Evolutionary conservation across 331 rosid genomes (phyloP).

Genomic region (Pyracantha coccinea): DNA sequence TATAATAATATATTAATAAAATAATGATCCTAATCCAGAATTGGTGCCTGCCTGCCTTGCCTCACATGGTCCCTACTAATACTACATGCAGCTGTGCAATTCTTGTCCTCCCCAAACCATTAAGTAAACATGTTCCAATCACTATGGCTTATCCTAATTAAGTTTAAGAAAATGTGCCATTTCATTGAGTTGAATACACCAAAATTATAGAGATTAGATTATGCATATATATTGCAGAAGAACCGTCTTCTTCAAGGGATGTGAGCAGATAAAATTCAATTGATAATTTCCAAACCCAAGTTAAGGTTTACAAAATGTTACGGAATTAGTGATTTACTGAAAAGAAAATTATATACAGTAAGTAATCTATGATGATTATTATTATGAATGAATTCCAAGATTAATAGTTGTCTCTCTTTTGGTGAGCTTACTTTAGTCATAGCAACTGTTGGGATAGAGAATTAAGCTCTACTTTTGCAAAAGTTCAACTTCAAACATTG

Average conservation of each 20-base stretch:
- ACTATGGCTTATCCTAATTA: slow-evolving; percentile 19
- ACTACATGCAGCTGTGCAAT: slow-evolving; percentile 9
- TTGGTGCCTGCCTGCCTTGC: not conserved
- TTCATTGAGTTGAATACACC: not conserved
- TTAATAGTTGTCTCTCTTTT: not conserved
- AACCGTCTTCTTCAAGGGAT: too few relatives aligned
- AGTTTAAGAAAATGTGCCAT: slow-evolving; percentile 13
- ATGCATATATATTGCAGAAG: too few relatives aligned
- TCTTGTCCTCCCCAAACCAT: slow-evolving; percentile 12
- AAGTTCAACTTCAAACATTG: not conserved
- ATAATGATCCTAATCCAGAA: not conserved
- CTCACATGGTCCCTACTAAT: slow-evolving; percentile 28
- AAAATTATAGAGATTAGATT: too few relatives aligned
- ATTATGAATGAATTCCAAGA: not conserved
- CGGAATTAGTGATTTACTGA: too few relatives aligned
- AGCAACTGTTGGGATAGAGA: not conserved
- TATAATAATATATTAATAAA: not conserved
- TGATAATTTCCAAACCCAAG: too few relatives aligned
- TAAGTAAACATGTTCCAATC: slow-evolving; percentile 17
- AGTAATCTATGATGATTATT: too few relatives aligned
- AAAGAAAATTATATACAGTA: too few relatives aligned
- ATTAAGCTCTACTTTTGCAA: not conserved
- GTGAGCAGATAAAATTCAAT: too few relatives aligned
- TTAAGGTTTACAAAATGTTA: too few relatives aligned
- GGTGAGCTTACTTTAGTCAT: not conserved